Evolutionary conservation across 495 filamentous ascomycete species (phyloP).

Genomic region (Apiosordaria backusii): DNA sequence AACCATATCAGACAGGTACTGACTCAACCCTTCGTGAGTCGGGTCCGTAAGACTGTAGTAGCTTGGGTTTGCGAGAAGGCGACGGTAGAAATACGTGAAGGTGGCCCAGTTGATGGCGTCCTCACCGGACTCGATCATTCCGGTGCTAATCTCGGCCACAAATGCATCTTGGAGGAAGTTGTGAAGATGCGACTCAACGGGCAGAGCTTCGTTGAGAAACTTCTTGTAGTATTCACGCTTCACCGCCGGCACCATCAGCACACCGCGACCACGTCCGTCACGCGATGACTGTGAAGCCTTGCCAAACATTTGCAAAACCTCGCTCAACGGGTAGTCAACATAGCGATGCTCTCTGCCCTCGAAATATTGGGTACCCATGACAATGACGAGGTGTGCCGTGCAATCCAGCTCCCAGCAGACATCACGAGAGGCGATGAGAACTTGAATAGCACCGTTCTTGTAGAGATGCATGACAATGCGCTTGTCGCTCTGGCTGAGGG

Average conservation of each 20-base stretch:
- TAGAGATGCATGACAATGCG: slow-evolving; percentile 90
- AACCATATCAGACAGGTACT: slow-evolving; percentile 92
- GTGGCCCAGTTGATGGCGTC: slow-evolving; percentile 98
- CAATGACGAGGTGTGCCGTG: slow-evolving; percentile 83
- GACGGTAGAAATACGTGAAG: slow-evolving; percentile 97
- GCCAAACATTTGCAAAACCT: slow-evolving; percentile 99
- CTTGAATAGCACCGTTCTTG: slow-evolving; percentile 85
- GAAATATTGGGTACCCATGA: slow-evolving; percentile 99
- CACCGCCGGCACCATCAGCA: slow-evolving; percentile 89
- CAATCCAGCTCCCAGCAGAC: slow-evolving; percentile 93
- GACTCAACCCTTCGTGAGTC: slow-evolving; percentile 87
- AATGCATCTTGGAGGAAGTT: slow-evolving; percentile 92
- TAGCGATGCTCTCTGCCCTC: slow-evolving; percentile 97
- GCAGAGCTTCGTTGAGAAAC: slow-evolving; percentile 93
- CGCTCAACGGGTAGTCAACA: slow-evolving; percentile 91
- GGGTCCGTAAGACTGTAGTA: slow-evolving; percentile 90
- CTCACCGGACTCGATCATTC: slow-evolving; percentile 88
- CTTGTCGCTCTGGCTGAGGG: slow-evolving; percentile 82
- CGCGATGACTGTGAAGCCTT: slow-evolving; percentile 73
- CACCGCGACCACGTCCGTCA: slow-evolving; percentile 80
- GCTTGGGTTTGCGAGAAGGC: slow-evolving; percentile 93
- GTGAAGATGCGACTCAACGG: slow-evolving; percentile 91
- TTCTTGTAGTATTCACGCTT: slow-evolving; percentile 98
- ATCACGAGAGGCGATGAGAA: slow-evolving; percentile 89
- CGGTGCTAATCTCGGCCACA: slow-evolving; percentile 92